Base-by-base conservation (phyloP, 129 eudicot genomes). In the Heracleum sosnowskyi region DNA sequence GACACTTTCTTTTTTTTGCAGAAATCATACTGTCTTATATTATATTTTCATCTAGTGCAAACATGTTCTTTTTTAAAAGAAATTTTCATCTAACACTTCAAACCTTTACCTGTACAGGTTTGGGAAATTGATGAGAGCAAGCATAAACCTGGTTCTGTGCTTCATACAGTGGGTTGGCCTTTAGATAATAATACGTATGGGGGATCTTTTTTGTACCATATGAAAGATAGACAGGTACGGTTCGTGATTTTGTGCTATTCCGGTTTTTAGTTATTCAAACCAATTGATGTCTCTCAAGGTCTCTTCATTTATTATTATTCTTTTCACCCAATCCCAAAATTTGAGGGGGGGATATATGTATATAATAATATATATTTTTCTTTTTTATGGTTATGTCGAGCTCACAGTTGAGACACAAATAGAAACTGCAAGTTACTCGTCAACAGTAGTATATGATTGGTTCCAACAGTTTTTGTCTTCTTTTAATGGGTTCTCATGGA, bases 101-200 rank as follows among this genome's bases (percentile, higher is more conserved):
- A 36, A 26, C 85, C 35, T 47, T 79, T 68, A n/a, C 60, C 26
- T 41, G 71, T 9, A 12, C 79, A 95, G 99, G 97, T 95, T 64
- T 95, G 99, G 99, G 99, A 95, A 86, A 81, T 95, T 49, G 90
- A 84, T 85, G 88, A 79, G 49, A 86, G 85, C 84, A 90, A 92
- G 80, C 97, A 95, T 83, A 81, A 86, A 83, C 86, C 92, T 77
- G 99, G 99, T 37, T 80, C 90, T 77, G 97, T 95, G 77, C 80
- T 95, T 85, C 99, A 95, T 78, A 92, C 99, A 11, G 42, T 95
- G 78, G 99, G 99, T 82, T 95, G 99, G 99, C 99, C 99, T 33
- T 79, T 95, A 81, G 96, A 95, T 81, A 86, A 82, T 76, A 92
- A 89, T 84, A 95, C 99, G 7, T 95, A 95, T 78, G 99, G 99